Evolutionary conservation across 805 yeast species (phyloP).

Genomic region (Grigorovia humatica): DNA sequence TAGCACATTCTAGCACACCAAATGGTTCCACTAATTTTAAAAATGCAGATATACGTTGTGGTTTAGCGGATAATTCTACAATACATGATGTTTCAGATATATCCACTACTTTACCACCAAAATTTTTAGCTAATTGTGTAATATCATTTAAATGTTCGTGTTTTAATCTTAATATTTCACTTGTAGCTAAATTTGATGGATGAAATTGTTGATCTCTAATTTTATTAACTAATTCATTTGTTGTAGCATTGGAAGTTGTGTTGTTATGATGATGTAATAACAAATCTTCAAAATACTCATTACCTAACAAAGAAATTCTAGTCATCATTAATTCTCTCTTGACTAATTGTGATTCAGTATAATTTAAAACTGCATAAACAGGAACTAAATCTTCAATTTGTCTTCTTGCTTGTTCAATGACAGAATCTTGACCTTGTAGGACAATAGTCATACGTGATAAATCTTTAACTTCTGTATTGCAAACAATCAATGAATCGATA

Average conservation of each 20-base stretch:
- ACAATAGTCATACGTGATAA: slow-evolving; percentile 95
- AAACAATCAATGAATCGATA: slow-evolving; percentile 93
- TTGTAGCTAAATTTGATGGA: slow-evolving; percentile 80
- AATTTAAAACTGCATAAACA: slow-evolving; percentile 94
- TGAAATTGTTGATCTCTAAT: slow-evolving; percentile 46
- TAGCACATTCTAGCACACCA: slow-evolving; percentile 90
- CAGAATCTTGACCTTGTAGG: slow-evolving; percentile 87
- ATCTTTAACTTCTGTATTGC: slow-evolving; percentile 92
- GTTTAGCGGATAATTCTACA: slow-evolving; percentile 90
- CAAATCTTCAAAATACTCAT: slow-evolving; percentile 95
- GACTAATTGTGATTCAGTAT: slow-evolving; percentile 81
- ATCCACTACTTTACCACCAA: slow-evolving; percentile 90
- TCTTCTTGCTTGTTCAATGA: slow-evolving; percentile 95
- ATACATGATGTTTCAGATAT: slow-evolving; percentile 88
- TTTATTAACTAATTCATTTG: slow-evolving; percentile 15
- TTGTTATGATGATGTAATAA: slow-evolving; percentile 60
- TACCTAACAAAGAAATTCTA: slow-evolving; percentile 86
- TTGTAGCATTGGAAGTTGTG: slow-evolving; percentile 22
- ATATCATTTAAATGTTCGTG: slow-evolving; percentile 81
- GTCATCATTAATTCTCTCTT: slow-evolving; percentile 86
- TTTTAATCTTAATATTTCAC: slow-evolving; percentile 90
- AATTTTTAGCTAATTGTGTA: slow-evolving; percentile 67
- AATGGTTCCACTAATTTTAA: slow-evolving; percentile 87
- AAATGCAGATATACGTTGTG: slow-evolving; percentile 77
- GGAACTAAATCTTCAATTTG: slow-evolving; percentile 97